Evolutionary conservation across 208 protist species (phyloP).

Genomic region (Wallacemonas sp.): DNA sequence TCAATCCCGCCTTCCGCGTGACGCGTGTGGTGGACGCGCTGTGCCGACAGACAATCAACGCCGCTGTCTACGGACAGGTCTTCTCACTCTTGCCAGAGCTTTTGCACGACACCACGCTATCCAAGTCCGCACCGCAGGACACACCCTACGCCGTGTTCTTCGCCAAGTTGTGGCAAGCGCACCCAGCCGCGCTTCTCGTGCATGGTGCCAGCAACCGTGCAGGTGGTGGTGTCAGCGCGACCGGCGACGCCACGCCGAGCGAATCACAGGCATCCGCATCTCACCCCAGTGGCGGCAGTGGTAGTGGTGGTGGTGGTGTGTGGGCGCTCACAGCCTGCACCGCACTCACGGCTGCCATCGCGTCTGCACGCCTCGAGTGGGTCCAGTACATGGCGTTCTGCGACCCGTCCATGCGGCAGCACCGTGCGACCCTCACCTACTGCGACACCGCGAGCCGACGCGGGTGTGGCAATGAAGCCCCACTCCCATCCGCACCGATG

Average conservation of each 20-base stretch:
- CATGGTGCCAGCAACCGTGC: slow-evolving; percentile 7
- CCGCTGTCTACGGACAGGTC: slow-evolving; percentile 35
- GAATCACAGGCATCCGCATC: too few relatives aligned
- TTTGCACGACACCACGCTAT: slow-evolving; percentile 16
- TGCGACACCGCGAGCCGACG: slow-evolving; percentile 1
- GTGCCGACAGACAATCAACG: slow-evolving; percentile 39
- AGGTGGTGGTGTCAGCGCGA: neutral
- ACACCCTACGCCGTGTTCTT: neutral
- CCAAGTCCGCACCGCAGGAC: neutral
- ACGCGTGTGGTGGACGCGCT: slow-evolving; percentile 41
- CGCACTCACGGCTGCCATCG: slow-evolving; percentile 60
- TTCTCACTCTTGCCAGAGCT: slow-evolving; percentile 26
- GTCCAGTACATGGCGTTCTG: slow-evolving; percentile 59
- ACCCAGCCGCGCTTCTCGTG: neutral
- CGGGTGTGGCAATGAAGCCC: slow-evolving; percentile 4
- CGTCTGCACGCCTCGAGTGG: slow-evolving; percentile 61
- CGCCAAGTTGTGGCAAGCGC: neutral
- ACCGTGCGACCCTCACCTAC: slow-evolving; percentile 44
- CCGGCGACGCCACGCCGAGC: too few relatives aligned
- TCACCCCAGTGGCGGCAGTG: too few relatives aligned
- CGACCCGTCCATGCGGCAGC: slow-evolving; percentile 44
- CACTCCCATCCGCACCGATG: slow-evolving; percentile 9
- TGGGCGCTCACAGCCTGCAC: slow-evolving; percentile 56
- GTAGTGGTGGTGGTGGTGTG: slow-evolving; percentile 22
- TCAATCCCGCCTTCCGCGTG: slow-evolving; percentile 38